These are phyloP conservation scores for Cyberlindnera amylophila DNA, from an alignment of 805 yeast species.

Conservation along the genomic window DNA sequence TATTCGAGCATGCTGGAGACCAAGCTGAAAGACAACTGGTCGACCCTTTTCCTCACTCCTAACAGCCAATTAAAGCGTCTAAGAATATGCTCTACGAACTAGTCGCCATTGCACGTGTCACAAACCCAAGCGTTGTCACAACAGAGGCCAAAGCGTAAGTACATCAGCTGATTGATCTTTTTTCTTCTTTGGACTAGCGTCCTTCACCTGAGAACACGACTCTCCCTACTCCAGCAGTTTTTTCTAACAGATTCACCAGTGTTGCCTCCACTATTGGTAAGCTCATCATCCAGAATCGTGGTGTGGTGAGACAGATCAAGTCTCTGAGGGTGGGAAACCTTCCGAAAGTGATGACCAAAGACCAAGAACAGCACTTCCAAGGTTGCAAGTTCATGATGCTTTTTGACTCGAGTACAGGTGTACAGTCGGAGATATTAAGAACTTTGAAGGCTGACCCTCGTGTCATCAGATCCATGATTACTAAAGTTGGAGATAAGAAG, in stretches of 20 bases:
- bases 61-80: too few relatives aligned
- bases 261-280: slow-evolving; percentile 71
- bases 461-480: slow-evolving; percentile 72
- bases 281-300: slow-evolving; percentile 81
- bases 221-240: too few relatives aligned
- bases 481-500: slow-evolving; percentile 52
- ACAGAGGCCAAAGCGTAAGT: slow-evolving; percentile 57
- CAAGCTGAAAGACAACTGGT: too few relatives aligned
- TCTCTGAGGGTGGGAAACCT: slow-evolving; percentile 75
- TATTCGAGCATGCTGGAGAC: too few relatives aligned
- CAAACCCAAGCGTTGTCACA: slow-evolving; percentile 48
- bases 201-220: too few relatives aligned
- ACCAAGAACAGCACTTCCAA: slow-evolving; percentile 85
- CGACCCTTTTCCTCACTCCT: background rate
- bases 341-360: slow-evolving; percentile 78
- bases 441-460: slow-evolving; percentile 86
- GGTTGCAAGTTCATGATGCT: slow-evolving; percentile 85
- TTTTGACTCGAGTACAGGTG: slow-evolving; percentile 83
- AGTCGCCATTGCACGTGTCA: slow-evolving; percentile 81
- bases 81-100: slow-evolving; percentile 78
- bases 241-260: slow-evolving; percentile 1
- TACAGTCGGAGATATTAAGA: slow-evolving; percentile 79
- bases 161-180: slow-evolving; percentile 1
- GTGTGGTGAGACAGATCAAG: slow-evolving; percentile 81
- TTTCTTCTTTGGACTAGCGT: too few relatives aligned